These are phyloP conservation scores for Gossypium thurberi DNA, from an alignment of 345 rosid genomes.

Conservation along the genomic window DNA sequence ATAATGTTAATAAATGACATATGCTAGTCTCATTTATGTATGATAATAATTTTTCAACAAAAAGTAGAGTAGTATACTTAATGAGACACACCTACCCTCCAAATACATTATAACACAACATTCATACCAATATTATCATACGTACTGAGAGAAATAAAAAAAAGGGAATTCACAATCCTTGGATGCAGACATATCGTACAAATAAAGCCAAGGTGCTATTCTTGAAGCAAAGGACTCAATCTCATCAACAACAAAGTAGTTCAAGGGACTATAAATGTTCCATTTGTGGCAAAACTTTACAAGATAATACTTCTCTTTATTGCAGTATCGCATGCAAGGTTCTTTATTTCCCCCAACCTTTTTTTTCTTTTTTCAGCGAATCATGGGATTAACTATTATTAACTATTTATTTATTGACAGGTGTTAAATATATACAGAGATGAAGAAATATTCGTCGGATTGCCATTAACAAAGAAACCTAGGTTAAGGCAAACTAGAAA, in stretches of 20 bases:
- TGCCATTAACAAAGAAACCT: not conserved
- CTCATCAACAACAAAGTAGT: slow-evolving; percentile 2
- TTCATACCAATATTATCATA: not conserved
- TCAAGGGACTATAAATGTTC: slow-evolving; percentile 21
- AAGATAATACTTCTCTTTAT: slow-evolving; percentile 25
- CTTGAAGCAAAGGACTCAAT: slow-evolving; percentile 27
- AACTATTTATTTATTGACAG: not conserved
- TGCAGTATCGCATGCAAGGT: slow-evolving; percentile 37
- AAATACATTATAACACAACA: not conserved
- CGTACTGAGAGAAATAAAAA: not conserved
- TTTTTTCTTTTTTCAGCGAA: not conserved
- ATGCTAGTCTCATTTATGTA: not conserved
- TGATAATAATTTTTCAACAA: not conserved
- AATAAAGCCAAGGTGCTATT: slow-evolving; percentile 30
- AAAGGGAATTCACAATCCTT: not conserved
- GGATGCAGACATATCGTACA: slow-evolving; percentile 24
- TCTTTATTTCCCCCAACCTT: not conserved
- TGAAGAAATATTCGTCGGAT: not conserved
- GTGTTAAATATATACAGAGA: slow-evolving; percentile 16
- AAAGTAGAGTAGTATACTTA: not conserved
- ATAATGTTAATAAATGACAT: not conserved
- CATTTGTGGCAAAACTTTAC: slow-evolving; percentile 23
- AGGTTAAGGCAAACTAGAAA: slow-evolving; percentile 21
- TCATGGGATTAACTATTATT: not conserved
- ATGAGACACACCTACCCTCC: slow-evolving; percentile 8